Percentiles rank a stretch among this genome's conserved stretches.
phyloP scores from a whole-genome alignment of 495 filamentous ascomycete genomes.

The Tuber umbilicatum region DNA sequence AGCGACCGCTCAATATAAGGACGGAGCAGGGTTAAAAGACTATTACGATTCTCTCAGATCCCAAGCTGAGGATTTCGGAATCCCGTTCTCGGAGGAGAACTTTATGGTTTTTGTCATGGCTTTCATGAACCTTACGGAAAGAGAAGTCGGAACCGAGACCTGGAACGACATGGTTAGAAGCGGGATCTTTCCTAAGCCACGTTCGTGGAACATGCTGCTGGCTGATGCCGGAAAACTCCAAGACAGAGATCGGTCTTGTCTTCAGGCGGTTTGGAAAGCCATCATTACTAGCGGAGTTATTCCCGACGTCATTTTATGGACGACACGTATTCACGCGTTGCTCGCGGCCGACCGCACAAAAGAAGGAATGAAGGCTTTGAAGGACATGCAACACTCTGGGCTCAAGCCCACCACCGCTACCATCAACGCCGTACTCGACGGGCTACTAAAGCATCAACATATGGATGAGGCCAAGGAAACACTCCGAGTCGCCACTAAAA shows the following conservation, averaged over 20 bases:
- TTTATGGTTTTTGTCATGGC: slow-evolving; percentile 30
- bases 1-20: slow-evolving; percentile 12
- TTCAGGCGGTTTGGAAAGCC: slow-evolving; percentile 26
- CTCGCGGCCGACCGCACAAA: slow-evolving; percentile 13
- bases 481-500: slow-evolving; percentile 53
- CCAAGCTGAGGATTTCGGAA: background rate
- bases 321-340: slow-evolving; percentile 34
- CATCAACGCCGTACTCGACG: slow-evolving; percentile 57
- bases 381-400: slow-evolving; percentile 23
- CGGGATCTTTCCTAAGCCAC: slow-evolving; percentile 23
- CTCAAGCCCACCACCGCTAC: slow-evolving; percentile 54
- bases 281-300: slow-evolving; percentile 31
- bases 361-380: slow-evolving; percentile 29
- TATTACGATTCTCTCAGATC: slow-evolving; percentile 16
- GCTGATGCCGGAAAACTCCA: slow-evolving; percentile 14
- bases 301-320: slow-evolving; percentile 36
- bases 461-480: slow-evolving; percentile 47
- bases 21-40: slow-evolving; percentile 8
- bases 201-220: slow-evolving; percentile 36
- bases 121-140: slow-evolving; percentile 15
- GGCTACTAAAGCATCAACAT: slow-evolving; percentile 47
- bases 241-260: slow-evolving; percentile 15
- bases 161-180: slow-evolving; percentile 37
- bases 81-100: slow-evolving; percentile 7
- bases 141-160: slow-evolving; percentile 12